Conservation (phyloP, 306 rosid species). For the Vigna radiata region DNA sequence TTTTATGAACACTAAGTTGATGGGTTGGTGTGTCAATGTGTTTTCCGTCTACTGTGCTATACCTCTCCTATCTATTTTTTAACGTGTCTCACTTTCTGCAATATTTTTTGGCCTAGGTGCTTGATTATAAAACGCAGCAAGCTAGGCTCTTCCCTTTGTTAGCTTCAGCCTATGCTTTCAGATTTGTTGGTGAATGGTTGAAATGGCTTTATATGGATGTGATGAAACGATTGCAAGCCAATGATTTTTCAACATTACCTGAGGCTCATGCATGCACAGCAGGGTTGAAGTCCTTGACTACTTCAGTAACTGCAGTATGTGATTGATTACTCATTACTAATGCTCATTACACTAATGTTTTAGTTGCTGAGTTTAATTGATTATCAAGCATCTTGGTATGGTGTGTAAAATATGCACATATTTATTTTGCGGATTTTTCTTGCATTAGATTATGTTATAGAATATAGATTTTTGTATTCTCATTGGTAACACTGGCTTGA, state of each 20-base stretch:
- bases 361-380: conserved; percentile 19
- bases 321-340: conserved; percentile 29
- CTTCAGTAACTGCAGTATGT: conserved; percentile 96
- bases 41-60: conserved; percentile 15
- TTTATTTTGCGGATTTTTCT: background rate
- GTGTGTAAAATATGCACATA: conserved; percentile 24
- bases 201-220: conserved; percentile 95
- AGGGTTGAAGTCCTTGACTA: conserved; percentile 94
- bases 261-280: conserved; percentile 99
- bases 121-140: conserved; percentile 97
- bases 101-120: conserved; percentile 64
- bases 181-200: conserved; percentile 99
- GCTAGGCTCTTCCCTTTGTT: conserved; percentile 95
- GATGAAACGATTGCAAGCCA: conserved; percentile 80
- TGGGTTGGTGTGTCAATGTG: conserved; percentile 7
- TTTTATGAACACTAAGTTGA: conserved; percentile 14
- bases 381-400: conserved; percentile 28
- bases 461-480: conserved; percentile 22
- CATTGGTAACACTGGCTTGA: background rate
- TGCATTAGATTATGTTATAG: conserved; percentile 28
- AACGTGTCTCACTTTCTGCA: conserved; percentile 37
- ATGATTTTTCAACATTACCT: conserved; percentile 85
- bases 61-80: conserved; percentile 24
- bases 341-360: conserved; percentile 30
- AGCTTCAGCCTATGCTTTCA: conserved; percentile 98